Percentiles rank a stretch among this genome's conserved stretches.
Evolutionary conservation across 805 yeast genomes (phyloP).

Genomic region (Kazachstania kunashirensis): DNA sequence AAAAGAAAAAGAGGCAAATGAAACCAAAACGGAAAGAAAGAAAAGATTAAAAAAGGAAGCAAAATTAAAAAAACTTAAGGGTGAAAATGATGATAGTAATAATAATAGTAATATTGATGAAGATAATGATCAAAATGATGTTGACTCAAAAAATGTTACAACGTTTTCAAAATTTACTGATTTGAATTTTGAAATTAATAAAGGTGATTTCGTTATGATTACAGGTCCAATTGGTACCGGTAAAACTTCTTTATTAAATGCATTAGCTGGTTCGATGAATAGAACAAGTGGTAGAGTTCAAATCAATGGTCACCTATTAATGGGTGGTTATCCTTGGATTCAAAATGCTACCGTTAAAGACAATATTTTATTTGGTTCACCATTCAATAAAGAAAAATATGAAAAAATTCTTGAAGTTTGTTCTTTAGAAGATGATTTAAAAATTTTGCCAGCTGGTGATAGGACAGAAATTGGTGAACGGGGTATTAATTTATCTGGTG

Average conservation of each 20-base stretch:
- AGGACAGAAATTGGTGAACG: conserved; percentile 74
- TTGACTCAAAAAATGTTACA: conserved; percentile 19
- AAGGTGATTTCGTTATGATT: conserved; percentile 55
- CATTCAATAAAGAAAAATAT: conserved; percentile 43
- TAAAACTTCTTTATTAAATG: conserved; percentile 61
- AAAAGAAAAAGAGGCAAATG: conserved; percentile 17
- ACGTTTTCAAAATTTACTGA: conserved; percentile 38
- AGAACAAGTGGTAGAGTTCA: conserved; percentile 42
- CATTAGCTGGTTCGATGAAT: conserved; percentile 64
- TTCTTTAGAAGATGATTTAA: conserved; percentile 55
- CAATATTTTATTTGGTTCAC: conserved; percentile 60
- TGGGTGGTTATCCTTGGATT: conserved; percentile 72
- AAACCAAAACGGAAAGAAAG: conserved; percentile 8
- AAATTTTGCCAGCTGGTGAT: conserved; percentile 65
- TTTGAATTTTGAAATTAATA: conserved; percentile 43
- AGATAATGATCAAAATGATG: conserved; percentile 12
- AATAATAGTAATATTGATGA: neutral
- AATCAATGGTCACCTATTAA: conserved; percentile 43
- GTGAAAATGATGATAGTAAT: neutral
- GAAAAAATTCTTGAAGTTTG: conserved; percentile 51
- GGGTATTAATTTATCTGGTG: conserved; percentile 82
- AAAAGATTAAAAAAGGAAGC: conserved; percentile 1
- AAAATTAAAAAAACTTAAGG: neutral
- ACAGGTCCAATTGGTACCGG: conserved; percentile 75
- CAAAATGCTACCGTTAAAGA: conserved; percentile 72